Evolutionary conservation across 2,329 filamentous ascomycete genomes (phyloP), one percentile per base, ranked within the genome.

Genomic region (Ceratocystiopsis minuta): DNA sequence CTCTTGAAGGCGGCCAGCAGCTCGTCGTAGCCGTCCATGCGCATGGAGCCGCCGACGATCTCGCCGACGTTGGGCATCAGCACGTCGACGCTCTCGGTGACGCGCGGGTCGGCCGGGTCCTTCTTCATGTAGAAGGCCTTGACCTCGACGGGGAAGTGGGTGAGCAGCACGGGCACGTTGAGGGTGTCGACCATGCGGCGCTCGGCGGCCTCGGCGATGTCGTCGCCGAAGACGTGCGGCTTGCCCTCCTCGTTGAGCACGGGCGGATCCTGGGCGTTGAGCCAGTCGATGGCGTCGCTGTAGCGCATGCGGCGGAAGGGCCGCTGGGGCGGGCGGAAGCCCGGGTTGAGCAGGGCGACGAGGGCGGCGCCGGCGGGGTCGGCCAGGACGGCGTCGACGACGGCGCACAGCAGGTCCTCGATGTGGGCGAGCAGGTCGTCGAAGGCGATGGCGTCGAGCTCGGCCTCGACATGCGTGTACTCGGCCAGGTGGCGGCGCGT

Each of bases 91-190:
- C 77, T 85, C 68, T 98, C 88, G 0, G 90, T 98, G 24, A 95
- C 85, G 20, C 87, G 74, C 28, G 62, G 65, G 56, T 98, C 90
- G 28, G 71, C 62, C 36, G 70, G 67, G 53, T 88, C 90, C 63
- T 80, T 87, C 63, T 87, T 80, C 90, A 98, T 98, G 72, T 98
- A 98, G 61, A 98, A 98, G 1, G 90, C 82, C 70, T 98, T 98
- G 70, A 98, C 94, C 65, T 88, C 85, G 45, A 78, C 78, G 16
- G 90, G 90, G 75, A 98, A 98, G 64, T 96, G 88, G 3, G 88
- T 96, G 36, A 52, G 48, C 32, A 52, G 45, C 60, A 98, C 94
- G 47, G 90, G 90, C 42, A 75, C 68, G 75, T 92, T 90, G 68
- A 98, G 93, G 52, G 80, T 81, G 59, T 98, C 90, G 1, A 88